phyloP scores from a whole-genome alignment of 768 basidiomycete genomes.

The Termitomyces sp. region DNA sequence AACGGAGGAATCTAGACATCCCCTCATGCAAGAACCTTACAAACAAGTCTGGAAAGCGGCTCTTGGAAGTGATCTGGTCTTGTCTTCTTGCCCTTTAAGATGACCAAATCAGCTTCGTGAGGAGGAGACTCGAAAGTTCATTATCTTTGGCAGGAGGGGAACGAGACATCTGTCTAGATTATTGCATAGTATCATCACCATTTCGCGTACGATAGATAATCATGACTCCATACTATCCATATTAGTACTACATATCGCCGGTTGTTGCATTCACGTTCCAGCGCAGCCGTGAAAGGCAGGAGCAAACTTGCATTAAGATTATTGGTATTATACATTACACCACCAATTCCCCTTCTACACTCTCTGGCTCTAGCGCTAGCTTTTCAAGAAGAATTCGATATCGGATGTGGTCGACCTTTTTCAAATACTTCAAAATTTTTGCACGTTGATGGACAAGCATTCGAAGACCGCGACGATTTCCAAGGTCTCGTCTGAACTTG shows the following conservation, averaged over 20 bases:
- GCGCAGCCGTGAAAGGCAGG: background rate
- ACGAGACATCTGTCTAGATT: too few species aligned
- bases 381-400: conserved; percentile 70
- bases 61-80: too few species aligned
- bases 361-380: conserved; percentile 69
- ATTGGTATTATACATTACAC: conserved; percentile 31
- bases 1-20: background rate
- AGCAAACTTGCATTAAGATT: background rate
- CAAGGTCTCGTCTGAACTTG: conserved; percentile 66
- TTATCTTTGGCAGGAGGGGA: too few species aligned
- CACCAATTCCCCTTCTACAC: conserved; percentile 88
- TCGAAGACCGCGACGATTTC: conserved; percentile 71
- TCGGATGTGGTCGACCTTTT: conserved; percentile 52
- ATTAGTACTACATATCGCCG: background rate
- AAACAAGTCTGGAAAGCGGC: too few species aligned
- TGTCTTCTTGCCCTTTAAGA: too few species aligned
- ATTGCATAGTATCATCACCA: too few species aligned
- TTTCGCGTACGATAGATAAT: too few species aligned
- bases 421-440: conserved; percentile 76
- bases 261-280: background rate
- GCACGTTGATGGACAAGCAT: conserved; percentile 79
- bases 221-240: too few species aligned
- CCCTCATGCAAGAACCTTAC: too few species aligned
- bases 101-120: too few species aligned
- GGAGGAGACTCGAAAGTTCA: too few species aligned